phyloP scores from a whole-genome alignment of 2,329 filamentous ascomycete genomes.

The Emydomyces testavorans region DNA sequence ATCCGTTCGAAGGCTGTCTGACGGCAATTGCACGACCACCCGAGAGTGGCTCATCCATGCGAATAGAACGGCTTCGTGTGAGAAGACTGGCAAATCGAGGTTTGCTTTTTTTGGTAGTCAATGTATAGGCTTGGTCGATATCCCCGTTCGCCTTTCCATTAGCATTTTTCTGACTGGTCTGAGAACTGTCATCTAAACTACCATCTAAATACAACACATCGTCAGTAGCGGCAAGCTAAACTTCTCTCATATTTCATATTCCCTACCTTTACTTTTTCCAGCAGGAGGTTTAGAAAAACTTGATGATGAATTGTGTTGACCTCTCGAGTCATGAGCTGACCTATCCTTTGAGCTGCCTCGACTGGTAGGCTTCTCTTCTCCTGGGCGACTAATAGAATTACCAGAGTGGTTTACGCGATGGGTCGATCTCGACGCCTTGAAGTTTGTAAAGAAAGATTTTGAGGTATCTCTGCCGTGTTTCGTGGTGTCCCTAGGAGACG shows the following conservation, averaged over 20 bases:
- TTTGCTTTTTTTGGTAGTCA: slow-evolving; percentile 32
- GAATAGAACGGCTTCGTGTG: slow-evolving; percentile 36
- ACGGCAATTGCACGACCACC: slow-evolving; percentile 21
- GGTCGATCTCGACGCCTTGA: slow-evolving; percentile 38
- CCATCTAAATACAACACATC: slow-evolving; percentile 10
- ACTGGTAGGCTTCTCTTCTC: slow-evolving; percentile 31
- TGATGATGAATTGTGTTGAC: slow-evolving; percentile 32
- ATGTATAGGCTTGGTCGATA: slow-evolving; percentile 19
- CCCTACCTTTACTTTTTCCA: slow-evolving; percentile 20
- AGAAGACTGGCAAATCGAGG: slow-evolving; percentile 37
- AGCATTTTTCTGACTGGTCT: slow-evolving; percentile 5
- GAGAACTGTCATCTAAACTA: slow-evolving; percentile 13
- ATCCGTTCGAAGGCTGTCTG: slow-evolving; percentile 31
- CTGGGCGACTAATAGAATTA: slow-evolving; percentile 25
- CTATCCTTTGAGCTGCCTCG: slow-evolving; percentile 37
- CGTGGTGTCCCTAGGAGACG: slow-evolving; percentile 30
- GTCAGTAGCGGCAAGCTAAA: background rate
- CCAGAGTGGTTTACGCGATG: slow-evolving; percentile 35
- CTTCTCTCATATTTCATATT: background rate
- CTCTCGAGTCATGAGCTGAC: slow-evolving; percentile 23
- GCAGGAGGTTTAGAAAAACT: slow-evolving; percentile 28
- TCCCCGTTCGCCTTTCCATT: slow-evolving; percentile 17
- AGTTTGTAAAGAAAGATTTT: slow-evolving; percentile 37
- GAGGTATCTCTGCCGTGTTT: slow-evolving; percentile 37
- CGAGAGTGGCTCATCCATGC: slow-evolving; percentile 32